phyloP scores from a whole-genome alignment of 306 rosid species.

The Echinosophora koreensis region DNA sequence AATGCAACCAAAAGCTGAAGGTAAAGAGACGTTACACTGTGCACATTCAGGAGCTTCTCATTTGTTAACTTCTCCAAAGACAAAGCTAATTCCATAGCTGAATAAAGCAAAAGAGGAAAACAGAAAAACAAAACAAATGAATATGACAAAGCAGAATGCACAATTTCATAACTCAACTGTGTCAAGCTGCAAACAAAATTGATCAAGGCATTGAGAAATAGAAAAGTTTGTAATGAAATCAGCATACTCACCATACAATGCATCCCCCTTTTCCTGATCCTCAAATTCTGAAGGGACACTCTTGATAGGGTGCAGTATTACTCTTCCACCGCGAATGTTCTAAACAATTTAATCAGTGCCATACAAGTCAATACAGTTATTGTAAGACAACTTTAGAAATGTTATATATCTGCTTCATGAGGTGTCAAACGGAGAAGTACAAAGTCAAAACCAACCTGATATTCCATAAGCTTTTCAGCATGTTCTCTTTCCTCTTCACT shows the following conservation, averaged over 20 bases:
- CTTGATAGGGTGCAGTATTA: constrained; percentile 56
- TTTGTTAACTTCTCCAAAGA: constrained; percentile 66
- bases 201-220: not conserved
- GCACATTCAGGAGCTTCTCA: constrained; percentile 60
- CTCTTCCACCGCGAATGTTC: constrained; percentile 67
- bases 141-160: not conserved
- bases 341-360: constrained; percentile 32
- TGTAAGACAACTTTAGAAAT: too few species aligned
- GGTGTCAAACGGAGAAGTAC: constrained; percentile 2
- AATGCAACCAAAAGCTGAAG: constrained; percentile 12
- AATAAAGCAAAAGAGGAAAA: constrained; percentile 32
- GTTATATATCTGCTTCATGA: not conserved
- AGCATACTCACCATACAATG: constrained; percentile 60
- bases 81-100: constrained; percentile 69
- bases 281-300: constrained; percentile 68
- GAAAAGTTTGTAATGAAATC: not conserved
- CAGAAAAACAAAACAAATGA: constrained; percentile 20
- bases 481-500: constrained; percentile 69
- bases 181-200: not conserved
- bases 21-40: constrained; percentile 50
- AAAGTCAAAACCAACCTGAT: constrained; percentile 44
- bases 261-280: constrained; percentile 72
- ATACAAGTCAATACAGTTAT: not conserved
- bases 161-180: not conserved
- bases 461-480: constrained; percentile 68